Conservation (phyloP, 306 rosid genomes). For the Lithocarpus polystachyus region DNA sequence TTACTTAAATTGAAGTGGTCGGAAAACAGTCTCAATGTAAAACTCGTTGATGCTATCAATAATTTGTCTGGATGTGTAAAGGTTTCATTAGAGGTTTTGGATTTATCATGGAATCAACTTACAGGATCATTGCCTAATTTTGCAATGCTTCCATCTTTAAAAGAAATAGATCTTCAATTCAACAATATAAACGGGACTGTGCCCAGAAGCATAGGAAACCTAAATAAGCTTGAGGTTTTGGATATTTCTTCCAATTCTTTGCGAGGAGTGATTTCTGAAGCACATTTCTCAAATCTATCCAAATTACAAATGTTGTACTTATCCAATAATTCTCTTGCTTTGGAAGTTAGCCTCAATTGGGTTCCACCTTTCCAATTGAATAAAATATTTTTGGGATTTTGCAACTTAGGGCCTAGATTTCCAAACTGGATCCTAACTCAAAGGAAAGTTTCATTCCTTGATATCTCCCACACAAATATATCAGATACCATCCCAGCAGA, state of each 20-base stretch:
- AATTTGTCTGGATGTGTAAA: background rate
- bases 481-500: no score
- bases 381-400: rapidly evolving
- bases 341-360: background rate
- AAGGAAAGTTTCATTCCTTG: rapidly evolving
- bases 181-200: background rate
- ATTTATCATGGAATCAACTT: background rate
- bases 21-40: rapidly evolving
- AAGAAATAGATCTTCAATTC: background rate
- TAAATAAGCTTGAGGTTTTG: background rate
- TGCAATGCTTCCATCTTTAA: background rate
- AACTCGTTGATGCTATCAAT: background rate
- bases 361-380: background rate
- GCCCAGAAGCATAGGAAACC: background rate
- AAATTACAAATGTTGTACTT: background rate
- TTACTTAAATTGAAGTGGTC: no score
- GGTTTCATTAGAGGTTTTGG: background rate
- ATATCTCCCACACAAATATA: background rate
- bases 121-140: constrained; percentile 1
- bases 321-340: background rate
- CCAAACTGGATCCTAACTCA: constrained; percentile 17
- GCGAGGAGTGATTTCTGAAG: background rate
- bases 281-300: background rate
- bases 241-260: background rate
- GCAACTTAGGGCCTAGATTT: constrained; percentile 5